These are phyloP conservation scores for Globisporangium middletonii DNA, from an alignment of 352 stramenopile species.

Conservation along the genomic window DNA sequence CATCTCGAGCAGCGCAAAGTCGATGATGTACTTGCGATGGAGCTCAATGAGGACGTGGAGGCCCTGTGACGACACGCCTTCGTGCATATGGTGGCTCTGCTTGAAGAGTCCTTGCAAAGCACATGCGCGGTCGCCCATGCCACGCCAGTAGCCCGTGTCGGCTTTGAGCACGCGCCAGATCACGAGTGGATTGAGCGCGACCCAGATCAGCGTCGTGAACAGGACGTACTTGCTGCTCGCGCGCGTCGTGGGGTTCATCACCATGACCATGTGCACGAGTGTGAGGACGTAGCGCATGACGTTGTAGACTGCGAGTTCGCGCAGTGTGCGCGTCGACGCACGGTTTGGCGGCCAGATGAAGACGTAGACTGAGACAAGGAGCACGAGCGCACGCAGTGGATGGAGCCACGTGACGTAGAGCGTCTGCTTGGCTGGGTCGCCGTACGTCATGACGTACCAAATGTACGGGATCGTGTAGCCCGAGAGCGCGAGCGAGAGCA, in stretches of 20 bases:
- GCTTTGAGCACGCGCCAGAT: constrained; percentile 55
- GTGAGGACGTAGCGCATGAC: constrained; percentile 33
- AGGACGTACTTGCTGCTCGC: constrained; percentile 30
- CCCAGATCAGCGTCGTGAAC: constrained; percentile 43
- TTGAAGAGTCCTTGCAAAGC: constrained; percentile 33
- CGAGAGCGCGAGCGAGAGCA: constrained; percentile 10
- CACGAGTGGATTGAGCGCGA: constrained; percentile 41
- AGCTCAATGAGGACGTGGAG: constrained; percentile 55
- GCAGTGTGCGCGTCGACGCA: constrained; percentile 34
- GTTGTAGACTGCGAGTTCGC: constrained; percentile 55
- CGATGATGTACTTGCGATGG: constrained; percentile 41
- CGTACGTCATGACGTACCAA: constrained; percentile 7
- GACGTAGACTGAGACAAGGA: constrained; percentile 23
- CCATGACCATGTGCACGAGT: constrained; percentile 27
- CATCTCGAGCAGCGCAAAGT: constrained; percentile 47
- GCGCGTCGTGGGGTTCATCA: constrained; percentile 7
- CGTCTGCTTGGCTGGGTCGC: constrained; percentile 3
- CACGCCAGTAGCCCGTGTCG: constrained; percentile 57
- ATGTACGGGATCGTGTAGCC: constrained; percentile 10
- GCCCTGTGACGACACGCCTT: constrained; percentile 43
- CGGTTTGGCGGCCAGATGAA: constrained; percentile 17
- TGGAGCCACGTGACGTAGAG: constrained; percentile 32
- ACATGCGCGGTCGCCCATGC: constrained; percentile 38
- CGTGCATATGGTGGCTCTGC: background rate
- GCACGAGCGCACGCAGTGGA: constrained; percentile 5